phyloP scores from a whole-genome alignment of 1,284 basidiomycete genomes.

The Volvariella surrecta region DNA sequence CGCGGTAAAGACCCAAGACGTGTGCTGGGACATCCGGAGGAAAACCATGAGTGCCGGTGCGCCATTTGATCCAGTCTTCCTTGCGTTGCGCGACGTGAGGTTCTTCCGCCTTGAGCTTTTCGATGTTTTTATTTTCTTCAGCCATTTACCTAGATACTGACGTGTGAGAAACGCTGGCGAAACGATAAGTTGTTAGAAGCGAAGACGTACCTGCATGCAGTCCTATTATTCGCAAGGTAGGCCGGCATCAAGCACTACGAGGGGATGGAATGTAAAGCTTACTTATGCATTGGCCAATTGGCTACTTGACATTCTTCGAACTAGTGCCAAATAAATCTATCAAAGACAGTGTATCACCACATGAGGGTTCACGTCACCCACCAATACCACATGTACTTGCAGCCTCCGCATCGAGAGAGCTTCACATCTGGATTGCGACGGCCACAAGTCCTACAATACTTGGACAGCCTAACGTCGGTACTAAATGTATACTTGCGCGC shows the following conservation, averaged over 20 bases:
- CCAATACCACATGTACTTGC: constrained; percentile 2
- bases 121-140: neutral
- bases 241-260: too few species aligned
- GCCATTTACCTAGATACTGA: neutral
- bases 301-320: neutral
- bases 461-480: neutral
- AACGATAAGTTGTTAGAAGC: neutral
- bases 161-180: neutral
- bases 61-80: neutral
- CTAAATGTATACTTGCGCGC: neutral
- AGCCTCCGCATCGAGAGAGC: neutral
- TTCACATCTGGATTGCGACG: neutral
- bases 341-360: too few species aligned
- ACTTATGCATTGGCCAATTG: neutral
- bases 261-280: neutral
- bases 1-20: neutral
- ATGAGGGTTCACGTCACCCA: too few species aligned
- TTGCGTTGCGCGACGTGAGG: neutral
- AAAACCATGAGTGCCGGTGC: neutral
- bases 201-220: neutral
- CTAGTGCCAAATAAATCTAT: neutral
- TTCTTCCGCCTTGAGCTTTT: neutral
- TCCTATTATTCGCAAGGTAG: too few species aligned
- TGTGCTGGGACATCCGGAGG: neutral
- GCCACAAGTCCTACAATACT: neutral